phyloP scores from a whole-genome alignment of 2,329 filamentous ascomycete species.

The Fusarium mangiferae region DNA sequence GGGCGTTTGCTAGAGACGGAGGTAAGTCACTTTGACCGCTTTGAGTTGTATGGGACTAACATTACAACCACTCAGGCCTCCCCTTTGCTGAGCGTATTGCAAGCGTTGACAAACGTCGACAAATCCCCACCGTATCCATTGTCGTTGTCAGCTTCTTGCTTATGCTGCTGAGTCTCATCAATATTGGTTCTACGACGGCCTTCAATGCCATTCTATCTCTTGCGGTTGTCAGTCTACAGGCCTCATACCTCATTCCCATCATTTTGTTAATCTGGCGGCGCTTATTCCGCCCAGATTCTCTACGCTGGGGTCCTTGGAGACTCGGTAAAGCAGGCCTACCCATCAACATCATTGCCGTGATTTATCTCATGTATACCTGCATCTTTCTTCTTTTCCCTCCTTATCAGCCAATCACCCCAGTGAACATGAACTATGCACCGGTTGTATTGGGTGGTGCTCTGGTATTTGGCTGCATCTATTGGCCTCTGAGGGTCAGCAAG shows the following conservation, averaged over 20 bases:
- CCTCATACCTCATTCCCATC: constrained; percentile 29
- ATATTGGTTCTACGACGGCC: constrained; percentile 36
- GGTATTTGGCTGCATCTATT: constrained; percentile 31
- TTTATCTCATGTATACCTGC: constrained; percentile 25
- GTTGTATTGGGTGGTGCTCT: constrained; percentile 19
- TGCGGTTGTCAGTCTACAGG: constrained; percentile 21
- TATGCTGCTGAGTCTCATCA: constrained; percentile 35
- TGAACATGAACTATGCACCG: constrained; percentile 36
- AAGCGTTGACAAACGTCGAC: constrained; percentile 10
- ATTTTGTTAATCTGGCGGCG: constrained; percentile 25
- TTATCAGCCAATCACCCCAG: constrained; percentile 14
- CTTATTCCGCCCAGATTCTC: constrained; percentile 1
- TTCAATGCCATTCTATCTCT: constrained; percentile 36
- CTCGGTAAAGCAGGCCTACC: constrained; percentile 19
- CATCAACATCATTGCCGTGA: constrained; percentile 11
- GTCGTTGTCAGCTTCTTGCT: constrained; percentile 2
- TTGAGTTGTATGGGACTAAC: background rate
- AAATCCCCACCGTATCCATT: constrained; percentile 21
- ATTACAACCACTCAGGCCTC: background rate
- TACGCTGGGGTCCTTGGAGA: constrained; percentile 29
- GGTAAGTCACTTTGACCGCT: background rate
- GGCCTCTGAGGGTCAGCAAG: constrained; percentile 22
- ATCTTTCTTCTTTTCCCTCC: constrained; percentile 32
- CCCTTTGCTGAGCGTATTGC: constrained; percentile 24
- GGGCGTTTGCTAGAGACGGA: constrained; percentile 35